These are phyloP conservation scores for Irpex sp. DNA, from an alignment of 1,284 basidiomycete species.

Conservation along the genomic window DNA sequence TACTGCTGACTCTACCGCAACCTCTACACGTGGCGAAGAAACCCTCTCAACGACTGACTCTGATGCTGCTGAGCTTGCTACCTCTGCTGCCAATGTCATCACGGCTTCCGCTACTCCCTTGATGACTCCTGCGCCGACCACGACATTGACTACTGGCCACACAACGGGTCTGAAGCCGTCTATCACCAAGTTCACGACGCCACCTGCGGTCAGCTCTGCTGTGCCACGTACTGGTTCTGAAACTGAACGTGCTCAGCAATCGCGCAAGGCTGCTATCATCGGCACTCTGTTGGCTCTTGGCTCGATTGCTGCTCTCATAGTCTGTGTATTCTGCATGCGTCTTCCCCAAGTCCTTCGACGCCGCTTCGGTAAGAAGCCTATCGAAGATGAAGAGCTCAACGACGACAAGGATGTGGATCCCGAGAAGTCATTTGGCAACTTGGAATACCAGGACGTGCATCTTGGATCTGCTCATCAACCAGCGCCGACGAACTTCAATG, in stretches of 20 bases:
- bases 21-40: neutral
- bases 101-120: neutral
- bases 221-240: neutral
- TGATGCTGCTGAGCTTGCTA: neutral
- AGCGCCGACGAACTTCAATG: neutral
- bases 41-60: neutral
- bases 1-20: neutral
- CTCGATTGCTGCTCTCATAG: constrained; percentile 18
- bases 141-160: neutral
- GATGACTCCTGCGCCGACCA: neutral
- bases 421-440: neutral
- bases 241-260: constrained; percentile 15
- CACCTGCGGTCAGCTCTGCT: neutral
- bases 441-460: neutral
- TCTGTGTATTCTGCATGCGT: constrained; percentile 21
- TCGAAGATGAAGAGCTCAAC: constrained; percentile 9
- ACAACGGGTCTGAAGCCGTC: neutral
- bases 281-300: constrained; percentile 23
- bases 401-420: neutral
- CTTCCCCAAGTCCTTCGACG: constrained; percentile 15
- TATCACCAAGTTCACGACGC: neutral
- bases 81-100: neutral
- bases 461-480: neutral
- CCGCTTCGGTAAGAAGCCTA: neutral
- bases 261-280: constrained; percentile 20